These are phyloP conservation scores for Epichloe aotearoae DNA, from an alignment of 2,329 filamentous ascomycete genomes.

Conservation along the genomic window DNA sequence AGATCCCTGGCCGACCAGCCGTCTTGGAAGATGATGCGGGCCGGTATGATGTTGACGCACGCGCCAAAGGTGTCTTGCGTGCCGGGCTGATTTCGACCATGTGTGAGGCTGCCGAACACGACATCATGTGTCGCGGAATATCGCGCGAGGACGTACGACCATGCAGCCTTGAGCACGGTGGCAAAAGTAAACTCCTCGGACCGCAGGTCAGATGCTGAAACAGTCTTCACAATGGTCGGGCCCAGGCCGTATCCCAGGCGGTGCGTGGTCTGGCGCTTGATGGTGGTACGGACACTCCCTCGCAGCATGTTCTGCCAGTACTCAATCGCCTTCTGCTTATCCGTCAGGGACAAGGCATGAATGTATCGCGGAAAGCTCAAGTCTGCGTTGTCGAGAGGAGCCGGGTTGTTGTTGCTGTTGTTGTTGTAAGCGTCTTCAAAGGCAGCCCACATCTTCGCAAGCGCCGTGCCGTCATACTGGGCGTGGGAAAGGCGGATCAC, in stretches of 20 bases:
- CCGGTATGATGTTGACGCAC: constrained; percentile 1
- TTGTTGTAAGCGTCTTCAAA: background rate
- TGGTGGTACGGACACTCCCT: background rate
- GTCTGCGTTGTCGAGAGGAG: background rate
- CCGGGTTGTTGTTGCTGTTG: background rate
- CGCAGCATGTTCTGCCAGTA: constrained; percentile 1
- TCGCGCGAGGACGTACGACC: constrained; percentile 1
- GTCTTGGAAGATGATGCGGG: background rate
- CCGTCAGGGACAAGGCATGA: background rate
- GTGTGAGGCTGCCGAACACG: constrained; percentile 1
- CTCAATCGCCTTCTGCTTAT: background rate
- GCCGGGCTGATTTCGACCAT: constrained; percentile 3
- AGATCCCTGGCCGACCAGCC: background rate
- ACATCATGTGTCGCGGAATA: background rate
- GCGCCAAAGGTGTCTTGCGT: constrained; percentile 1
- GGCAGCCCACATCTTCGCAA: constrained; percentile 1
- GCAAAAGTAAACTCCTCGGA: constrained; percentile 1
- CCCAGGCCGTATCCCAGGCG: background rate
- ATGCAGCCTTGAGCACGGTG: background rate
- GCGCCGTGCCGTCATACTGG: constrained; percentile 3
- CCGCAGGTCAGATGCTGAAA: background rate
- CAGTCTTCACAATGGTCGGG: background rate
- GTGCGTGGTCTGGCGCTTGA: constrained; percentile 1
- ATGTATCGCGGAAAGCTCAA: background rate
- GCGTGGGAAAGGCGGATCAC: constrained; percentile 2